These are phyloP conservation scores for Chlamydomonas reinhardtii DNA, from an alignment of 163 green algal species.

Conservation along the genomic window DNA sequence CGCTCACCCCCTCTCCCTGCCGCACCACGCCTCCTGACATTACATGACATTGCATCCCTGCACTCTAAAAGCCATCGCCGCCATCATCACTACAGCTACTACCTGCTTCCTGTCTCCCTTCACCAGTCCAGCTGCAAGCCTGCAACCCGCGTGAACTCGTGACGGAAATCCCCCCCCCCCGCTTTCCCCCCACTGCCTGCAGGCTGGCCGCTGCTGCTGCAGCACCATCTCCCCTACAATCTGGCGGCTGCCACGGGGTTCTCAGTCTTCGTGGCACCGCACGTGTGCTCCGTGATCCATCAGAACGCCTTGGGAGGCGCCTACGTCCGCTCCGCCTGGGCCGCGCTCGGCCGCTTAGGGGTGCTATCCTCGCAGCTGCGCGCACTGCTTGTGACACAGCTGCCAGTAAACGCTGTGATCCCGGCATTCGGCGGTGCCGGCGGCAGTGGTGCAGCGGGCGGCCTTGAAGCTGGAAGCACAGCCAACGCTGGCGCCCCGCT, in stretches of 20 bases:
- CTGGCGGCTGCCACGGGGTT: background rate
- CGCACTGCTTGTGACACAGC: background rate
- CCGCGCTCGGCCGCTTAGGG: background rate
- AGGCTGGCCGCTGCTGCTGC: slow-evolving; percentile 33
- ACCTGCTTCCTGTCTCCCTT: no score
- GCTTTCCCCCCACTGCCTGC: no score
- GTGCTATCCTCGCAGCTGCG: background rate
- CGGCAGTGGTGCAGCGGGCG: background rate
- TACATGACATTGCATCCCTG: no score
- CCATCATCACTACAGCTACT: no score
- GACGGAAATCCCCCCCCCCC: no score
- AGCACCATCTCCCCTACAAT: slow-evolving; percentile 26
- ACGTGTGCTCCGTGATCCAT: slow-evolving; percentile 1
- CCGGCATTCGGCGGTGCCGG: background rate
- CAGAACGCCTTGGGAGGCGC: background rate
- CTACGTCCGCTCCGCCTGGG: background rate
- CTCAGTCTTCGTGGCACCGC: background rate
- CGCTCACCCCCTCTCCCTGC: no score
- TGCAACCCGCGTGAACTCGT: no score
- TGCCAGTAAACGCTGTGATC: background rate
- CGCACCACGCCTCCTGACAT: no score
- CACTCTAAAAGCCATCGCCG: no score
- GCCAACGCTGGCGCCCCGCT: background rate
- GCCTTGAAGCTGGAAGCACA: background rate
- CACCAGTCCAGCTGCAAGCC: no score